Percentiles rank a stretch among this genome's conserved stretches.
Evolutionary conservation across 305 asterid species (phyloP).

Genomic region (Vinca major): DNA sequence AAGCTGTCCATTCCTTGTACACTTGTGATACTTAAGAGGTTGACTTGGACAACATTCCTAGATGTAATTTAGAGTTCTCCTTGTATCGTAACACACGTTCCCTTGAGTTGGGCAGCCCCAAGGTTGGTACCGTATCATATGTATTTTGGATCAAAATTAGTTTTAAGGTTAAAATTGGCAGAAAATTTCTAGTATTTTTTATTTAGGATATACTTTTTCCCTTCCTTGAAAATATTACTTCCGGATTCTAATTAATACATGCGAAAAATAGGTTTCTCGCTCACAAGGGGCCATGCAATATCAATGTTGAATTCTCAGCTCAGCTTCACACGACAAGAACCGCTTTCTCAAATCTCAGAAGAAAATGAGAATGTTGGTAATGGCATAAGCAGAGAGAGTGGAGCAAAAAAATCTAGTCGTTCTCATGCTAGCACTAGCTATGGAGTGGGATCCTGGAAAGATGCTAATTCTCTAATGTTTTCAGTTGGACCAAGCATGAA

Average conservation of each 20-base stretch:
- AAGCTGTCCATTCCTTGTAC: too few species aligned
- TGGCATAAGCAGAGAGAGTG: conserved; percentile 18
- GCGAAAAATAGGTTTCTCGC: conserved; percentile 9
- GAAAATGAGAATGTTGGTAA: conserved; percentile 29
- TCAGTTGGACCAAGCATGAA: conserved; percentile 41
- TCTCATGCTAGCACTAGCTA: conserved; percentile 29
- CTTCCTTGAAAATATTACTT: neutral
- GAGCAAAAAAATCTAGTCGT: conserved; percentile 27
- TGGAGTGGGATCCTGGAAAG: conserved; percentile 53
- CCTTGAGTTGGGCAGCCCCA: too few species aligned
- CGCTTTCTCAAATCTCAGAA: conserved; percentile 60
- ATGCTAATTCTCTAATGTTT: conserved; percentile 32
- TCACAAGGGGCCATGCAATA: conserved; percentile 17
- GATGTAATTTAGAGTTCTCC: too few species aligned
- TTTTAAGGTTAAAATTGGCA: too few species aligned
- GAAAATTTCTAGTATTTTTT: too few species aligned
- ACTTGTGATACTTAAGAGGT: too few species aligned
- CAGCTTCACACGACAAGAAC: conserved; percentile 49
- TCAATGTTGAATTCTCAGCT: conserved; percentile 69
- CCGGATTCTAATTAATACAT: neutral
- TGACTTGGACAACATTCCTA: too few species aligned
- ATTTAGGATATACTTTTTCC: neutral
- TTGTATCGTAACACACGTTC: too few species aligned
- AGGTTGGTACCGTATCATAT: too few species aligned
- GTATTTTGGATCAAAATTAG: too few species aligned